A percentile compares a stretch with the other conserved stretches of the same genome.
phyloP scores from a whole-genome alignment of 305 asterid genomes.

The Fraxinus ornus region DNA sequence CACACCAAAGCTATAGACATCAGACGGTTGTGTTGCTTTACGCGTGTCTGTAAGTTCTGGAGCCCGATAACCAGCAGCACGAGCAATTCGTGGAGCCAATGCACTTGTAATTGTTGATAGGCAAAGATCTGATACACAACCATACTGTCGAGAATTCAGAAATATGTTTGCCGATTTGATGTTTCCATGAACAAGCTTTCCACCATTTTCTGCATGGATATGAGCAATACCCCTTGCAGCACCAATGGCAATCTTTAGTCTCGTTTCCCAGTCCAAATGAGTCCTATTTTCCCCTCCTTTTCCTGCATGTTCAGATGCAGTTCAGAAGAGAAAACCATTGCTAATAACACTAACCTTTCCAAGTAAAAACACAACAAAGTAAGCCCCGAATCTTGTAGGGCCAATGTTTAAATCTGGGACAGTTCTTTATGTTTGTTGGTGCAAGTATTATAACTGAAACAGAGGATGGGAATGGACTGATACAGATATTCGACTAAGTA shows the following conservation, averaged over 20 bases:
- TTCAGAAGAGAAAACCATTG: neutral
- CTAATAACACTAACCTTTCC: neutral
- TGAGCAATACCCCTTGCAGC: conserved; percentile 85
- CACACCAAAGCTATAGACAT: conserved; percentile 87
- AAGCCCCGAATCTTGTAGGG: neutral
- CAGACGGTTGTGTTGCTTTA: conserved; percentile 68
- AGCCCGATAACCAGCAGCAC: conserved; percentile 86
- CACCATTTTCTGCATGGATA: conserved; percentile 63
- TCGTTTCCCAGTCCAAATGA: conserved; percentile 73
- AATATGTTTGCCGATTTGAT: conserved; percentile 76
- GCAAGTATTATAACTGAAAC: neutral
- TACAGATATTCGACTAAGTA: neutral
- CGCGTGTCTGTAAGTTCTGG: conserved; percentile 84
- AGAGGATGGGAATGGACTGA: neutral
- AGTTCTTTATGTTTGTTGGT: neutral
- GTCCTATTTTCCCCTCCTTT: conserved; percentile 49
- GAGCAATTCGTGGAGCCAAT: conserved; percentile 70
- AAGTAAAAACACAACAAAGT: neutral
- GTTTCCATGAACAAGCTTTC: conserved; percentile 81
- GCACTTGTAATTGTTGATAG: conserved; percentile 66
- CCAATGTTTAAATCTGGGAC: neutral
- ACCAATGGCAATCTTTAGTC: conserved; percentile 70
- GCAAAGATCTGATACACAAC: conserved; percentile 78
- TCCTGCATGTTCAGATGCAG: conserved; percentile 42
- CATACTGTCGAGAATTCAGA: conserved; percentile 54